Base-by-base conservation (phyloP, 148 eudicot species). In the Diospyros lotus region DNA sequence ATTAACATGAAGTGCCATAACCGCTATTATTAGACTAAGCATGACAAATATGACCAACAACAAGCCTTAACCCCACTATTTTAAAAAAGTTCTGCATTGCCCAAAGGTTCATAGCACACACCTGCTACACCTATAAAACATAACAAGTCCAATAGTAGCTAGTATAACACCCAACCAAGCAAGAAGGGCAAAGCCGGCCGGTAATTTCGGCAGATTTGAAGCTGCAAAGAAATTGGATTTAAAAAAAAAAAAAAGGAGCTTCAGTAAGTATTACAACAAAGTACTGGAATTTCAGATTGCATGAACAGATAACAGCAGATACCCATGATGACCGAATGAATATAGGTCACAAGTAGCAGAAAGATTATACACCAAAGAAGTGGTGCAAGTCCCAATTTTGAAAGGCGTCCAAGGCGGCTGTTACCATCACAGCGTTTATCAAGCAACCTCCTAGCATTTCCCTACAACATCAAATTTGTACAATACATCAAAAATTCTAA, bases 121-220 rank as follows among this genome's bases (percentile, higher is more conserved):
- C 99, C 99, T 91, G 90, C 97, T 96, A 79, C 99, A 96, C 77
- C 88, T 84, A 78, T 89, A 93, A 74, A 96, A 88, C 81, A 87
- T 72, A 82, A 87, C 77, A 71, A 93, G 79, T 81, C 99, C 98
- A 76, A 83, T 84, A 66, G 88, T 70, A 66, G 96, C 93, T 72
- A 87, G 85, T 76, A 95, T 79, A 53, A 91, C 90, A 70, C 99
- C 98, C 76, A 87, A 73, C 98, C 99, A 96, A 6, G 97, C 93
- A 83, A 96, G 70, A 77, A 93, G 86, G 44, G 88, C 94, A 84
- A 86, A 84, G 56, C 90, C 96, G 84, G 97, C 80, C 7, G 93
- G 84, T 73, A 96, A 82, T 69, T 85, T 87, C 46, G 98, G 99
- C 81, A 90, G 40, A 76, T 87, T 86, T 18, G 88, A 66, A 79